A percentile compares a stretch with the other conserved stretches of the same genome.
phyloP scores from a whole-genome alignment of 345 rosid species.

The Noccaea caerulescens region DNA sequence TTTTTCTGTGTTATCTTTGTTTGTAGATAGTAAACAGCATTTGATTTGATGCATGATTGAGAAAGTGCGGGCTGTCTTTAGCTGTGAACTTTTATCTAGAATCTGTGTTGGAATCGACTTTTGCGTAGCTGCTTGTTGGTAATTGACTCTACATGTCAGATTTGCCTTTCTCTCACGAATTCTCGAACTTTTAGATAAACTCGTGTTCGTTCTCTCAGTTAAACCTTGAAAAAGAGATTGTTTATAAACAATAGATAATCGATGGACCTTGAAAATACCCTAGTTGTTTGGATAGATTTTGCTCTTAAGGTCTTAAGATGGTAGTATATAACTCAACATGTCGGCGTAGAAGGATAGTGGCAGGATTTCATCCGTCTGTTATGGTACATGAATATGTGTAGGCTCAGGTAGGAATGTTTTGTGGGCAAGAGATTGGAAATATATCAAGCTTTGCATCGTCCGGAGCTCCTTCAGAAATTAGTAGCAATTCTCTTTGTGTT shows the following conservation, averaged over 20 bases:
- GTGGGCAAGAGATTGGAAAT: constrained; percentile 90
- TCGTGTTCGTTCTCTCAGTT: neutral
- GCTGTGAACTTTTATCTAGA: neutral
- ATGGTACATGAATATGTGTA: constrained; percentile 90
- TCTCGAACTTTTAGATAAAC: neutral
- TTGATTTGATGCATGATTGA: constrained; percentile 10
- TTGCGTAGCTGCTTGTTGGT: constrained; percentile 15
- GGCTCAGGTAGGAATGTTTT: constrained; percentile 97
- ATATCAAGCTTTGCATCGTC: constrained; percentile 77
- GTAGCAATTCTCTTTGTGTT: constrained; percentile 49
- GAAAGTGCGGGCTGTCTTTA: neutral
- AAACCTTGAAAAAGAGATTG: neutral
- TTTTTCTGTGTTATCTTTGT: neutral
- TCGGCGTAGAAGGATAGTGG: constrained; percentile 42
- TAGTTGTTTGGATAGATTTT: constrained; percentile 10
- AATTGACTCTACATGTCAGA: constrained; percentile 4
- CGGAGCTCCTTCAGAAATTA: constrained; percentile 54
- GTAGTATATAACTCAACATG: constrained; percentile 6
- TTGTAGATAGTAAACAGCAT: constrained; percentile 11
- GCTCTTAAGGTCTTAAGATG: constrained; percentile 2
- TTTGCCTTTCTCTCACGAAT: neutral
- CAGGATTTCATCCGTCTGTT: constrained; percentile 48
- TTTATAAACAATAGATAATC: neutral
- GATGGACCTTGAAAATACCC: neutral
- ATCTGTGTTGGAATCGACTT: neutral